Base-by-base conservation (phyloP, 2,329 filamentous ascomycete genomes). In the Lojkania enalia region DNA sequence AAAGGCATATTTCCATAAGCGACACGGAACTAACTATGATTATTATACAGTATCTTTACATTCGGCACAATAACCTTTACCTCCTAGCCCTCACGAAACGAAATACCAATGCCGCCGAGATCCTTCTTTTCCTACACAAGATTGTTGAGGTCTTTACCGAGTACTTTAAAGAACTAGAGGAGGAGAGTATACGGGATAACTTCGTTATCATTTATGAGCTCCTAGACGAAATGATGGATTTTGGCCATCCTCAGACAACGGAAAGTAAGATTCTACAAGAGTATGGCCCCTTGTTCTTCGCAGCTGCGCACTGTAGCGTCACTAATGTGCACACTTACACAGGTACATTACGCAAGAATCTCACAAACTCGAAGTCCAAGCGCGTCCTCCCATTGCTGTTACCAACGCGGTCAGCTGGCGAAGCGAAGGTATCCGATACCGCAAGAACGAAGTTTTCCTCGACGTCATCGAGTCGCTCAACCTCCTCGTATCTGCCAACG, bases 201-300 rank as follows among this genome's bases (percentile, higher is more conserved):
- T 99, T 99, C 69, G 94, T 99, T 71, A 85, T 99, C 67, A 99
- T 99, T 66, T 99, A 99, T 78, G 94, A 99, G 74, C 76, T 99
- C 50, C 82, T 99, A 52, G 94, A 99, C 68, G 94, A 99, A 77
- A 99, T 99, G 94, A 99, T 99, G 94, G 94, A 99, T 74, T 99
- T 99, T 78, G 94, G 94, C 53, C 96, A 99, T 71, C 94, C 94
- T 4, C 94, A 99, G 72, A 99, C 94, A 7, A 99, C 94, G 56
- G 94, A 99, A 73, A 89, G 84, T 71, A 99, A 99, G 81, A 99
- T 99, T 70, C 77, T 99, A 49, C 94, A 99, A 73, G 94, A 99
- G 77, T 84, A 75, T 60, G 71, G 44, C 40, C 27, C 30, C 18
- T 31, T 18, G 14, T n/a, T n/a, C n/a, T n/a, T n/a, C n/a, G n/a